Conservation (phyloP, 108 stramenopile genomes). For the Skeletonema grethae region DNA sequence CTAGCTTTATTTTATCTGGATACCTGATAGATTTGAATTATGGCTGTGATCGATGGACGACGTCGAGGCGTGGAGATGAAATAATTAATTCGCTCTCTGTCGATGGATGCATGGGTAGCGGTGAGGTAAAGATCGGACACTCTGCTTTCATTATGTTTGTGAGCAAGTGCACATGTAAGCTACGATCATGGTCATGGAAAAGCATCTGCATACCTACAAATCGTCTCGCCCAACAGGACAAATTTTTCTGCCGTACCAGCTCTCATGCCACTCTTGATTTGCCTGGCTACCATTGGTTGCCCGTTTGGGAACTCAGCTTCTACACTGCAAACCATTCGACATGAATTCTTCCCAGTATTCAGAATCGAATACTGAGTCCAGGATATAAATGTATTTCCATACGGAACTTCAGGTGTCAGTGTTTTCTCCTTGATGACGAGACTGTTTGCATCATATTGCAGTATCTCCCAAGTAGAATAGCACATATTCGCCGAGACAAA, state of each 20-base stretch:
- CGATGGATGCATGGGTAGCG: too few relatives aligned
- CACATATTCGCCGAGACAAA: slow-evolving; percentile 80
- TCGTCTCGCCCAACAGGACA: slow-evolving; percentile 67
- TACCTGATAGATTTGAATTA: too few relatives aligned
- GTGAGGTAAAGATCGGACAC: too few relatives aligned
- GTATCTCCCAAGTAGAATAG: slow-evolving; percentile 63
- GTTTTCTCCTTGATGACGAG: slow-evolving; percentile 74
- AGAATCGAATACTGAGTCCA: slow-evolving; percentile 78
- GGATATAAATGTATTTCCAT: slow-evolving; percentile 70
- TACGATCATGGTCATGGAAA: slow-evolving; percentile 19
- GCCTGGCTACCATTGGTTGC: slow-evolving; percentile 71
- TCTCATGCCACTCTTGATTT: slow-evolving; percentile 83
- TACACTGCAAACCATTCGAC: slow-evolving; percentile 68
- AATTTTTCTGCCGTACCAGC: slow-evolving; percentile 74
- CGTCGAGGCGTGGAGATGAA: too few relatives aligned
- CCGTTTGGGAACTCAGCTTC: slow-evolving; percentile 87
- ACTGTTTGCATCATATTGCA: slow-evolving; percentile 73
- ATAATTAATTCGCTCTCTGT: too few relatives aligned
- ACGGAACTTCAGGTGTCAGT: slow-evolving; percentile 77
- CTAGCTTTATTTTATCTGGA: too few relatives aligned
- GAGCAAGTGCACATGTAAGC: neutral
- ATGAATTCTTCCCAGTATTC: slow-evolving; percentile 71
- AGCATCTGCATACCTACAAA: slow-evolving; percentile 68
- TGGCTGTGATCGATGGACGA: too few relatives aligned
- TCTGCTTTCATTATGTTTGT: too few relatives aligned